These are phyloP conservation scores for Aschersonia sp. DNA, from an alignment of 2,329 filamentous ascomycete species.

Conservation along the genomic window DNA sequence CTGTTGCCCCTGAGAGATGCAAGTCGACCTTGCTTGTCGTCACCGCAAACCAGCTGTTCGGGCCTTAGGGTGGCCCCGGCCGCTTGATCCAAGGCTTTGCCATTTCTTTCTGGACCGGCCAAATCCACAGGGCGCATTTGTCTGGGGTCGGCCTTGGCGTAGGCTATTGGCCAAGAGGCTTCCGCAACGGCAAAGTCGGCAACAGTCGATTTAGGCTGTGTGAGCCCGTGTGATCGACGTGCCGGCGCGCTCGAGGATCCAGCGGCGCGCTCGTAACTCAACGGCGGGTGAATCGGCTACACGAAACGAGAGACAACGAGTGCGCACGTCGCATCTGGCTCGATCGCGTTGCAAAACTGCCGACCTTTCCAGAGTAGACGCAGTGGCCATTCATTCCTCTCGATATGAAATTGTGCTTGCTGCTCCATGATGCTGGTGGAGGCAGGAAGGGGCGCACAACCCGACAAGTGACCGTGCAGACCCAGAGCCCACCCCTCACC, in stretches of 20 bases:
- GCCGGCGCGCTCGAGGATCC: neutral
- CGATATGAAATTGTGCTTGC: neutral
- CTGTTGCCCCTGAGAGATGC: no score
- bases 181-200: slow-evolving; percentile 4
- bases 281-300: neutral
- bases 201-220: slow-evolving; percentile 1
- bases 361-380: no score
- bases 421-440: neutral
- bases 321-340: neutral
- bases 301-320: neutral
- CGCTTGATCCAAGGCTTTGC: neutral
- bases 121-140: neutral
- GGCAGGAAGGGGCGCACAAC: neutral
- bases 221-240: neutral
- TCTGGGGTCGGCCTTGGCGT: slow-evolving; percentile 3
- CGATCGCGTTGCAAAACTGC: no score
- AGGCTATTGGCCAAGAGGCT: slow-evolving; percentile 3
- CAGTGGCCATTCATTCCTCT: neutral
- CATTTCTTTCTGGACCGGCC: neutral
- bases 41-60: no score
- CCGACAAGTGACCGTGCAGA: slow-evolving; percentile 1
- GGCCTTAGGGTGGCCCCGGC: no score
- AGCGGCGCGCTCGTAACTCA: neutral
- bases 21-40: no score
- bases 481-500: neutral